A percentile compares a stretch with the other conserved stretches of the same genome.
phyloP scores from a whole-genome alignment of 306 rosid species.

The Inga laurina region DNA sequence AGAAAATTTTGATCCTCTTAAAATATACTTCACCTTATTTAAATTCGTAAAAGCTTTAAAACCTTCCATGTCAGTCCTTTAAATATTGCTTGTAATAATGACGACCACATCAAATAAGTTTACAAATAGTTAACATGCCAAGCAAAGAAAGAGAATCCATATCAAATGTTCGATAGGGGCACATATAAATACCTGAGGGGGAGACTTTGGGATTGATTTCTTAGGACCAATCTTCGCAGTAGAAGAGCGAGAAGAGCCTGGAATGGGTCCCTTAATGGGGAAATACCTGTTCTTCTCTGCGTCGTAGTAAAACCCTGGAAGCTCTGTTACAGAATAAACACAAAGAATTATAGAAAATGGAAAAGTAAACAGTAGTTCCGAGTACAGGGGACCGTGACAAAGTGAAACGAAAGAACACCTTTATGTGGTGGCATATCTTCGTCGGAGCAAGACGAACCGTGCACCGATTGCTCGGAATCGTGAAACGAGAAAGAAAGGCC shows the following conservation, averaged over 20 bases:
- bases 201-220: constrained; percentile 27
- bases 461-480: background rate
- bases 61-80: background rate
- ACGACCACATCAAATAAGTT: background rate
- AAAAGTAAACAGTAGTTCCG: background rate
- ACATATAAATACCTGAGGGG: constrained; percentile 44
- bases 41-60: background rate
- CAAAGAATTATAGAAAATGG: background rate
- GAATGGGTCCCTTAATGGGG: constrained; percentile 78
- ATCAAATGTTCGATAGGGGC: too few species aligned
- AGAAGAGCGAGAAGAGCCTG: constrained; percentile 61
- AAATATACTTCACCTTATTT: background rate
- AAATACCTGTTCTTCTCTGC: constrained; percentile 81
- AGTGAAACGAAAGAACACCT: constrained; percentile 10
- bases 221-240: constrained; percentile 31
- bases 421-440: constrained; percentile 30
- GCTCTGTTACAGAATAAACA: constrained; percentile 43
- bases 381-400: background rate
- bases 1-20: background rate
- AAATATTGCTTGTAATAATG: background rate
- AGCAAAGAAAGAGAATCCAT: background rate
- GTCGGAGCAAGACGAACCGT: background rate
- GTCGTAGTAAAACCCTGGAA: constrained; percentile 86
- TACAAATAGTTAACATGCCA: background rate
- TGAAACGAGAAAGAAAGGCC: background rate